These are phyloP conservation scores for Plenodomus biglobosus DNA, from an alignment of 2,329 filamentous ascomycete species.

Conservation along the genomic window DNA sequence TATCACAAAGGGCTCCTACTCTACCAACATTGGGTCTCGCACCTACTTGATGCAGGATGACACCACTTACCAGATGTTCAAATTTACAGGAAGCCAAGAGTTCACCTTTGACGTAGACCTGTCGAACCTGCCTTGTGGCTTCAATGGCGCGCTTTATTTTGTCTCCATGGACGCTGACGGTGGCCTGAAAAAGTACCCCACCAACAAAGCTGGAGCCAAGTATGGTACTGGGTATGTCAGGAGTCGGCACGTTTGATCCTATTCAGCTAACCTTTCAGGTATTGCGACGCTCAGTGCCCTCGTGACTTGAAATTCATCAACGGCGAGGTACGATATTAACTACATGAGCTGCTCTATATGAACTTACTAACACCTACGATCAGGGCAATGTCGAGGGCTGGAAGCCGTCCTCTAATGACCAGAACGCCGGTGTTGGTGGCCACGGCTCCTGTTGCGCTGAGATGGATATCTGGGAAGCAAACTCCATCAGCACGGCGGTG, in stretches of 20 bases:
- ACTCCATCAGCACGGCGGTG: conserved; percentile 62
- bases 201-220: conserved; percentile 55
- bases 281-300: conserved; percentile 42
- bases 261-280: conserved; percentile 38
- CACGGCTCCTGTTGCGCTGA: conserved; percentile 64
- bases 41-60: conserved; percentile 42
- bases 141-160: conserved; percentile 60
- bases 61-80: conserved; percentile 42
- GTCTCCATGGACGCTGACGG: conserved; percentile 64
- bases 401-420: conserved; percentile 55
- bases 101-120: conserved; percentile 49
- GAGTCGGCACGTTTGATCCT: background rate
- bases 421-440: conserved; percentile 55
- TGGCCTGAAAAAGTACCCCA: conserved; percentile 52
- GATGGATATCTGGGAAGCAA: conserved; percentile 68
- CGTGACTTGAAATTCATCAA: conserved; percentile 54
- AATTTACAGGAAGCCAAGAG: conserved; percentile 50
- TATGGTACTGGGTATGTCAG: conserved; percentile 47
- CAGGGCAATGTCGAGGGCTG: conserved; percentile 58
- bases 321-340: conserved; percentile 39
- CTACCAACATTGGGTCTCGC: conserved; percentile 43
- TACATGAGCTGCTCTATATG: background rate
- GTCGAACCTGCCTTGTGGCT: conserved; percentile 66
- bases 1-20: conserved; percentile 53
- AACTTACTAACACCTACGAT: background rate